phyloP scores from a whole-genome alignment of 2,329 filamentous ascomycete species.

The Dactylonectria estremocensis region DNA sequence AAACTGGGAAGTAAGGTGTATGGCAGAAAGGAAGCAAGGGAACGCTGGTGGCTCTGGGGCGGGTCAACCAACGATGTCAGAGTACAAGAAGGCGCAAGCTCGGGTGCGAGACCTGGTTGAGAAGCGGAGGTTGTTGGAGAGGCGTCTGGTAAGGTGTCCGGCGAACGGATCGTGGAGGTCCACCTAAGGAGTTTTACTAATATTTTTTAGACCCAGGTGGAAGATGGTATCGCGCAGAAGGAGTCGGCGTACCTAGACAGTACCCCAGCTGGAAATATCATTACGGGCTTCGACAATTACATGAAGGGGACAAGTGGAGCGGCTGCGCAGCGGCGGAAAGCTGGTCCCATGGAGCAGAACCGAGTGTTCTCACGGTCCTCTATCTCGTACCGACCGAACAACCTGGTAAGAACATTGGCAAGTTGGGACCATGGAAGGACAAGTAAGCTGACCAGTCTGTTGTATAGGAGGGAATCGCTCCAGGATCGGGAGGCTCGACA shows the following conservation, averaged over 20 bases:
- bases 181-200: slow-evolving; percentile 51
- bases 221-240: slow-evolving; percentile 87
- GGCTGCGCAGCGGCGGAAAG: slow-evolving; percentile 75
- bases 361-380: slow-evolving; percentile 80
- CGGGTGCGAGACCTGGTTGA: slow-evolving; percentile 65
- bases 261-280: slow-evolving; percentile 92
- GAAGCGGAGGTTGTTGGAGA: slow-evolving; percentile 57
- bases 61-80: slow-evolving; percentile 57
- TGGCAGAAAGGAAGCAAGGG: slow-evolving; percentile 54
- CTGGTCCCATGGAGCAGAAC: slow-evolving; percentile 77
- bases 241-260: slow-evolving; percentile 93
- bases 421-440: neutral
- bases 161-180: slow-evolving; percentile 52
- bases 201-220: slow-evolving; percentile 59
- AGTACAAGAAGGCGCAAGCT: slow-evolving; percentile 67
- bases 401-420: slow-evolving; percentile 48
- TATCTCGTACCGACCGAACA: slow-evolving; percentile 70
- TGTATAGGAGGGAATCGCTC: slow-evolving; percentile 45
- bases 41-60: slow-evolving; percentile 43
- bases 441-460: slow-evolving; percentile 24
- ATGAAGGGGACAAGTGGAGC: slow-evolving; percentile 87
- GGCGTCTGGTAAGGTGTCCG: slow-evolving; percentile 53
- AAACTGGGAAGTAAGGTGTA: slow-evolving; percentile 32
- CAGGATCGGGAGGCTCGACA: slow-evolving; percentile 57
- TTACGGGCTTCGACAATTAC: slow-evolving; percentile 98